Base-by-base conservation (phyloP, 2,329 filamentous ascomycete species). In the Tothia fuscella region DNA sequence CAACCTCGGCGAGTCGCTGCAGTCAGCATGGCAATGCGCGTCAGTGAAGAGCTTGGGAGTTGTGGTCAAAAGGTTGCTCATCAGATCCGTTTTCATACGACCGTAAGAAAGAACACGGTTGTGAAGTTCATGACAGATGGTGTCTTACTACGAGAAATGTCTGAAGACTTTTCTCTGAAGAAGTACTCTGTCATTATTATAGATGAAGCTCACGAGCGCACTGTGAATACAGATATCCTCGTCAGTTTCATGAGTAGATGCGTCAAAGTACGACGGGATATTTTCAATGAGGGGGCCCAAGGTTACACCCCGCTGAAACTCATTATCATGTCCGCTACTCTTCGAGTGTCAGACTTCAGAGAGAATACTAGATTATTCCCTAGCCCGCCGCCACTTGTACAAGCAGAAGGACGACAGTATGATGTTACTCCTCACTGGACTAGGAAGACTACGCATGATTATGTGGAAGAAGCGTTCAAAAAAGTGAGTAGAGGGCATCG, bases 81-180 rank as follows among this genome's bases (percentile, higher is more conserved):
- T 58, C 91, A 65, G 35, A 95, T 98, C 52, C 82, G 93, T 19
- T 98, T 96, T 50, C 91, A 98, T 56, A 86, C 82, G 38, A 89
- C 80, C 0, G 78, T 82, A 2, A 76, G 78, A 37, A 68, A 78
- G 21, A 80, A 86, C 40, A 98, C 91, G 0, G 82, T 85, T 5
- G 76, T 98, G 58, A 98, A 98, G 59, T 98, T 96, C 64, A 95
- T 98, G 88, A 98, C 91, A 0, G 91, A 98, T 60, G 91, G 91
- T 71, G 87, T 98, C 21, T 67, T 98, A 46, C 72, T 98, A 7
- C 80, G 91, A 43, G 91, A 98, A 60, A 81, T 95, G 41, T 80
- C 84, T 1, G 80, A 91, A 49, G 91, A 98, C 56, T 86, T 96
- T 54, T 72, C 85, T 0, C 64, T 98, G 33, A 76, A 73, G 38